A percentile compares a stretch with the other conserved stretches of the same genome.
Evolutionary conservation across 345 rosid genomes (phyloP).

Genomic region (Durio zibethinus): DNA sequence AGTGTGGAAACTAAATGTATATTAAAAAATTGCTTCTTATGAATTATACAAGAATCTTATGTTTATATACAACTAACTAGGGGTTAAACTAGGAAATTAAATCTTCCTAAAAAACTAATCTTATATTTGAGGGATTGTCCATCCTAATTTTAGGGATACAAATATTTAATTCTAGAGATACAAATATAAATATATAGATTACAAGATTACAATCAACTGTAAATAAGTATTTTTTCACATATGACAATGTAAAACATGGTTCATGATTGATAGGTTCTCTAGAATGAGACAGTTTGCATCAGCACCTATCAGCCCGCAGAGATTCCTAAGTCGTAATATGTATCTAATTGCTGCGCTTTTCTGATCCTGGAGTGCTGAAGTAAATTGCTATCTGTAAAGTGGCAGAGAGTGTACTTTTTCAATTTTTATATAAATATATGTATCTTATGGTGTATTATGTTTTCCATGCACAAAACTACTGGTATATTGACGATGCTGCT

Average conservation of each 20-base stretch:
- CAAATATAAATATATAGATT: too few species aligned
- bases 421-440: neutral
- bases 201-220: too few species aligned
- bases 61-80: too few species aligned
- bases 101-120: too few species aligned
- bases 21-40: too few species aligned
- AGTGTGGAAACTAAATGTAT: too few species aligned
- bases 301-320: neutral
- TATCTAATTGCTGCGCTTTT: neutral
- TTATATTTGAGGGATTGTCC: too few species aligned
- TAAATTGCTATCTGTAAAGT: neutral
- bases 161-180: too few species aligned
- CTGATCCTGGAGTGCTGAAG: neutral
- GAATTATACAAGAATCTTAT: too few species aligned
- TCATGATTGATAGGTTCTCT: neutral
- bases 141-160: too few species aligned
- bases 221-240: too few species aligned
- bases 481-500: conserved; percentile 16
- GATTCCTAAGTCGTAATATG: neutral
- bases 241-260: neutral
- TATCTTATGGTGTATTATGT: neutral
- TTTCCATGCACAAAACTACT: neutral
- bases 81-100: too few species aligned
- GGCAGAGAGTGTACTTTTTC: neutral
- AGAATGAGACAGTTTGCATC: neutral